phyloP scores from a whole-genome alignment of 78 protist species.

The Ministeria vibrans region DNA sequence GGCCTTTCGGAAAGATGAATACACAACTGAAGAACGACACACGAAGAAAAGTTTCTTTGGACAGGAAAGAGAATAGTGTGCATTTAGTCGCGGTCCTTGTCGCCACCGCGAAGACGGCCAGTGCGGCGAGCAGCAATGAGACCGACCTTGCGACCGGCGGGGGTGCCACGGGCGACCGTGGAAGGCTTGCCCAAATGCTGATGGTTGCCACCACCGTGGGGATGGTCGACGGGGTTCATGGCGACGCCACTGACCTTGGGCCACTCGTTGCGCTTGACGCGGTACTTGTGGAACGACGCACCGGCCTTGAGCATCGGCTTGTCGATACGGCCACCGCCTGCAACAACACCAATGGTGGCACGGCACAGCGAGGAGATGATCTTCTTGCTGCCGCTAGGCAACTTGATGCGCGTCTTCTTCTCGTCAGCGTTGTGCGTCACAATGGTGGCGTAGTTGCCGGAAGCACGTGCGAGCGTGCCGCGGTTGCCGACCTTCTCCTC shows the following conservation, averaged over 20 bases:
- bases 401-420: slow-evolving; percentile 84
- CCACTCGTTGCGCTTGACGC: slow-evolving; percentile 98
- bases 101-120: slow-evolving; percentile 79
- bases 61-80: too few species aligned
- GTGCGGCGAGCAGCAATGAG: slow-evolving; percentile 98
- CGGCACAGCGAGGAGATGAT: slow-evolving; percentile 74
- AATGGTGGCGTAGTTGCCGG: slow-evolving; percentile 95
- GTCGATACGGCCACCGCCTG: slow-evolving; percentile 99
- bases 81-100: slow-evolving; percentile 7
- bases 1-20: too few species aligned
- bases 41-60: too few species aligned
- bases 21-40: too few species aligned
- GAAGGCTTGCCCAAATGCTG: slow-evolving; percentile 99
- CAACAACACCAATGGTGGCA: slow-evolving; percentile 97
- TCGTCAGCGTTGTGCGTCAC: slow-evolving; percentile 90
- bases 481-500: slow-evolving; percentile 94
- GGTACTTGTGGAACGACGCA: slow-evolving; percentile 87
- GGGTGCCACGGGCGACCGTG: slow-evolving; percentile 75
- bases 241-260: slow-evolving; percentile 98
- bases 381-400: slow-evolving; percentile 97
- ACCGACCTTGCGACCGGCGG: slow-evolving; percentile 98
- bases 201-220: slow-evolving; percentile 99
- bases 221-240: slow-evolving; percentile 97
- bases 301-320: slow-evolving; percentile 99
- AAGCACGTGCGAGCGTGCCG: slow-evolving; percentile 88